These are phyloP conservation scores for Volvariella surrecta DNA, from an alignment of 1,284 basidiomycete species.

Conservation along the genomic window DNA sequence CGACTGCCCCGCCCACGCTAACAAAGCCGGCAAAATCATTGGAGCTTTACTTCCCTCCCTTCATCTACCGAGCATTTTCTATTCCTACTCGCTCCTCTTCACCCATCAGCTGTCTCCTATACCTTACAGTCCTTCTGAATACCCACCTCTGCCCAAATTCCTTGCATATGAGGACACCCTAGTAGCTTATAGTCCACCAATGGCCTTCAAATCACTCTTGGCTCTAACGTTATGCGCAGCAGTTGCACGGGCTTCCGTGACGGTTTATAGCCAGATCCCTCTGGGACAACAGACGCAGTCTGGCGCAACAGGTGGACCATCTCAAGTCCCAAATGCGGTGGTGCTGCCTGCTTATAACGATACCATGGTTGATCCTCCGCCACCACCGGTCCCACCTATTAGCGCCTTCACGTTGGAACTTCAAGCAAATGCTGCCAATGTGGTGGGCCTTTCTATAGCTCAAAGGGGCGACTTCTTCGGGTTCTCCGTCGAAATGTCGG, in stretches of 20 bases:
- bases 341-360: constrained; percentile 31
- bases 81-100: too few relatives aligned
- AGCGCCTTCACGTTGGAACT: constrained; percentile 32
- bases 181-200: too few relatives aligned
- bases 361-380: constrained; percentile 31
- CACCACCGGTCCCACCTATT: constrained; percentile 27
- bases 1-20: too few relatives aligned
- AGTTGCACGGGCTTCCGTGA: background rate
- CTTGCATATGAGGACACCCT: too few relatives aligned
- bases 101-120: too few relatives aligned
- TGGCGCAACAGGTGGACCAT: background rate
- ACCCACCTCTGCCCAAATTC: too few relatives aligned
- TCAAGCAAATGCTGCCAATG: constrained; percentile 28
- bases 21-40: too few relatives aligned
- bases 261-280: background rate
- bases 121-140: too few relatives aligned
- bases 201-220: background rate
- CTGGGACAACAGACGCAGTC: background rate
- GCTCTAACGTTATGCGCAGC: background rate
- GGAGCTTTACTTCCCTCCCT: too few relatives aligned
- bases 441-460: constrained; percentile 36
- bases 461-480: constrained; percentile 58
- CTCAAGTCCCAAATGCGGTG: background rate
- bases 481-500: constrained; percentile 68
- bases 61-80: too few relatives aligned